Evolutionary conservation across 768 basidiomycete genomes (phyloP).

Genomic region (Hirschioporus abietinus): DNA sequence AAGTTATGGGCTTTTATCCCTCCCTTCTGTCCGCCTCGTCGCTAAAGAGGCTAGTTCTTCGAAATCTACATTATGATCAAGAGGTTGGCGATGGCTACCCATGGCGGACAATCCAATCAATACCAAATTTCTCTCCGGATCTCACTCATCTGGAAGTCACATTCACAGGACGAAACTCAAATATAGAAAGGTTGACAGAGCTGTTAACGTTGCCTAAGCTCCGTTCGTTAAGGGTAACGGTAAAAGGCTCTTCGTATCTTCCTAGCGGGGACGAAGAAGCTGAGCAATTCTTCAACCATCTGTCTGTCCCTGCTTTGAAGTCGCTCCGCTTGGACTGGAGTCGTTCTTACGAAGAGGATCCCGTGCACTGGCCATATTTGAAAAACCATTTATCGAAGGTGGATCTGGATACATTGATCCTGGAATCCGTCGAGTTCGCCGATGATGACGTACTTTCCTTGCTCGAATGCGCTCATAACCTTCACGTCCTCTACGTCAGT

Average conservation of each 20-base stretch:
- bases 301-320: background rate
- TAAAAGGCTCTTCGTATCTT: background rate
- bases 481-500: background rate
- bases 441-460: background rate
- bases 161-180: background rate
- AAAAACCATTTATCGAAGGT: background rate
- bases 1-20: background rate
- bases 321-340: background rate
- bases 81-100: background rate
- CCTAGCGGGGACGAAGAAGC: background rate
- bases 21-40: background rate
- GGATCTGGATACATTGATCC: background rate
- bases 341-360: background rate
- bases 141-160: background rate
- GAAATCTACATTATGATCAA: background rate
- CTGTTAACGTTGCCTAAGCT: background rate
- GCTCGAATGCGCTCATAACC: background rate
- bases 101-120: background rate
- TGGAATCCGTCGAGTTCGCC: background rate
- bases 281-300: background rate
- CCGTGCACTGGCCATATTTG: background rate
- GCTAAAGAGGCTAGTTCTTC: background rate
- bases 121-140: background rate
- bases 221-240: background rate
- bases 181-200: background rate